A percentile compares a stretch with the other conserved stretches of the same genome.
These are phyloP conservation scores for Salvia splendens DNA, from an alignment of 257 asterid species.

Conservation along the genomic window DNA sequence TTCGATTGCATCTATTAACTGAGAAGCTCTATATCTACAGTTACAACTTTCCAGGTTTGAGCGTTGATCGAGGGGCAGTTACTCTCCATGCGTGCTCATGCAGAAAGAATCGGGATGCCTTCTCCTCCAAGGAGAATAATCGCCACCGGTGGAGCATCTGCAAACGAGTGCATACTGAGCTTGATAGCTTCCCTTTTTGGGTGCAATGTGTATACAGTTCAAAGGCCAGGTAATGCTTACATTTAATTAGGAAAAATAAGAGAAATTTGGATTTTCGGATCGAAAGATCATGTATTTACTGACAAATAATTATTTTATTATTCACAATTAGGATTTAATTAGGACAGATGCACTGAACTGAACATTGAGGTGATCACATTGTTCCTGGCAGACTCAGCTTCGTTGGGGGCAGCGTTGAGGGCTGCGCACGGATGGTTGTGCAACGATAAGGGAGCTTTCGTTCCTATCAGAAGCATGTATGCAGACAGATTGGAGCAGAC, in stretches of 20 bases:
- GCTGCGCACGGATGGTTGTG: slow-evolving; percentile 92
- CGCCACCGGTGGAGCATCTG: slow-evolving; percentile 81
- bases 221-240: slow-evolving; percentile 50
- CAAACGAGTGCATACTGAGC: slow-evolving; percentile 53
- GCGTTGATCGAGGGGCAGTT: slow-evolving; percentile 72
- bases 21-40: background rate
- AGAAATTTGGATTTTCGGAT: too few relatives aligned
- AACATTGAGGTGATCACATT: background rate
- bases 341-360: too few relatives aligned
- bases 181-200: slow-evolving; percentile 64
- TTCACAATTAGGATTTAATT: too few relatives aligned
- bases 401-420: slow-evolving; percentile 79
- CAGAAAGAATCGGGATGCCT: slow-evolving; percentile 73
- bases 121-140: slow-evolving; percentile 68
- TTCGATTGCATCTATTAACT: background rate
- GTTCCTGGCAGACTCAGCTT: slow-evolving; percentile 64
- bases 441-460: slow-evolving; percentile 45
- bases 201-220: slow-evolving; percentile 58
- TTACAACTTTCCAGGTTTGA: slow-evolving; percentile 50
- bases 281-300: too few relatives aligned
- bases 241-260: too few relatives aligned
- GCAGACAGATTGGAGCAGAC: slow-evolving; percentile 59
- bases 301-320: too few relatives aligned
- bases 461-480: slow-evolving; percentile 60
- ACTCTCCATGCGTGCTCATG: slow-evolving; percentile 75